Conservation (phyloP, 768 basidiomycete species). For the Kwoniella europaea region DNA sequence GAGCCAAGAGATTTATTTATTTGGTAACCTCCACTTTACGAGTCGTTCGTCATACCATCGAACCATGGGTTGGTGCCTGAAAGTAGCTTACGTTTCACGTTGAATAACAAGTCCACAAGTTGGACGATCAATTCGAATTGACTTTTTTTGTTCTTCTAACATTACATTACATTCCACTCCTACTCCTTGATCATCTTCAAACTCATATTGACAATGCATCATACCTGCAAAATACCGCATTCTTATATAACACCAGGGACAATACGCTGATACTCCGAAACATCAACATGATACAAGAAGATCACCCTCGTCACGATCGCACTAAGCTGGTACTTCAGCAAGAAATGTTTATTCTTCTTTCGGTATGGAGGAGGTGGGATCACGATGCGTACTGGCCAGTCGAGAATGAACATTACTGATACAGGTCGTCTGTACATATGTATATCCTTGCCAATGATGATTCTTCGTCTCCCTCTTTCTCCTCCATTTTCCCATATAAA, state of each 20-base stretch:
- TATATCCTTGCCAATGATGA: neutral
- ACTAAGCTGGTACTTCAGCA: neutral
- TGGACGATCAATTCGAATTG: neutral
- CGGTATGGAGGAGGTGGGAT: neutral
- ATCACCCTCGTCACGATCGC: neutral
- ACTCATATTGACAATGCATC: neutral
- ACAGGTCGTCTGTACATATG: neutral
- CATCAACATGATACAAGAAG: neutral
- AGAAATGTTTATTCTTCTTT: neutral
- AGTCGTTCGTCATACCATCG: no score
- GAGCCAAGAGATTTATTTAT: no score
- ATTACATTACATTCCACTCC: neutral
- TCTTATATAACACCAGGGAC: neutral
- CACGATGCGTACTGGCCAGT: neutral
- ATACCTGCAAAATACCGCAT: neutral
- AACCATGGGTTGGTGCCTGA: neutral
- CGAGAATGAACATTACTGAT: constrained; percentile 8
- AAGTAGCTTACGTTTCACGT: constrained; percentile 5
- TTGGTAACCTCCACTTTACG: no score
- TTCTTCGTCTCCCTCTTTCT: neutral
- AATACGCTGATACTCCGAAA: neutral
- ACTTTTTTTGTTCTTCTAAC: constrained; percentile 15
- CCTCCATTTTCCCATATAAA: neutral
- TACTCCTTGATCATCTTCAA: neutral
- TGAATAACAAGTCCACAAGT: neutral